These are phyloP conservation scores for Pharnaceum exiguum DNA, from an alignment of 148 eudicot species.

Conservation along the genomic window DNA sequence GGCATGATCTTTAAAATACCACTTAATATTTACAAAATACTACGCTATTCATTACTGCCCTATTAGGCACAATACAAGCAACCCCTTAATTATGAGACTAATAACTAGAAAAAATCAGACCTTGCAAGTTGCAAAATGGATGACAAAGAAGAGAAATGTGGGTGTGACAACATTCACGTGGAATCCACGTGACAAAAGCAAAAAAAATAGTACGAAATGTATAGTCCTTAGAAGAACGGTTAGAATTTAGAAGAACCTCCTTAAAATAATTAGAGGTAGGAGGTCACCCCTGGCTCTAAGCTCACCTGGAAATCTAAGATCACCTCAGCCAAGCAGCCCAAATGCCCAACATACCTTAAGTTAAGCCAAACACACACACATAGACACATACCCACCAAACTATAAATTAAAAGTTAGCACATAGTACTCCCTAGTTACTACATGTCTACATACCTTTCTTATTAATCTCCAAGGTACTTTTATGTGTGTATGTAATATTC, in stretches of 20 bases:
- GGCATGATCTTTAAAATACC: too few relatives aligned
- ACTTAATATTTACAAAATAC: too few relatives aligned
- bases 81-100: too few relatives aligned
- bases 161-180: neutral
- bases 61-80: too few relatives aligned
- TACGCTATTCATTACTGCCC: too few relatives aligned
- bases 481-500: slow-evolving; percentile 15
- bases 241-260: too few relatives aligned
- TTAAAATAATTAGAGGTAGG: too few relatives aligned
- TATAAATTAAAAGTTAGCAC: neutral
- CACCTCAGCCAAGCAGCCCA: neutral
- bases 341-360: neutral
- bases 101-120: too few relatives aligned
- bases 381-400: neutral
- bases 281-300: too few relatives aligned
- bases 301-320: neutral
- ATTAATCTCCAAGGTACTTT: neutral
- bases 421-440: neutral
- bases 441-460: neutral
- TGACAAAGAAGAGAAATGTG: neutral
- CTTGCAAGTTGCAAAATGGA: too few relatives aligned
- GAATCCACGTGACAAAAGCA: neutral
- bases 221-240: too few relatives aligned
- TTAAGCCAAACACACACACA: slow-evolving; percentile 5
- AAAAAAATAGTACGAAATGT: too few relatives aligned